Evolutionary conservation across 2,329 filamentous ascomycete species (phyloP).

Genomic region (Cladosporium sp.): DNA sequence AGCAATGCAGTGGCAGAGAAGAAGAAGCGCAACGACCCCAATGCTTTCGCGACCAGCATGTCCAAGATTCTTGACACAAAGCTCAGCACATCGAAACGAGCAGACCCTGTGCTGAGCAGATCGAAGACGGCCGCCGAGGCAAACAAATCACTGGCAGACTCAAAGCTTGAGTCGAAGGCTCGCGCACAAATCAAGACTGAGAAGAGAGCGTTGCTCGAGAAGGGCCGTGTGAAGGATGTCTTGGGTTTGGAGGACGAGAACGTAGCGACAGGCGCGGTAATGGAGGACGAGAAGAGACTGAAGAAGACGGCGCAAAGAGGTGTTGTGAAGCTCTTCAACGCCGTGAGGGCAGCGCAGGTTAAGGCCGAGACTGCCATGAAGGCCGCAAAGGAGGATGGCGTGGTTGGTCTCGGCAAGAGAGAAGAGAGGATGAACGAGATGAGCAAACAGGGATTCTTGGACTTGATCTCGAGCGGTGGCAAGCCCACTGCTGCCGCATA

Average conservation of each 20-base stretch:
- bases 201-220: constrained; percentile 76
- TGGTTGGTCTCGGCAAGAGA: constrained; percentile 75
- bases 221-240: constrained; percentile 85
- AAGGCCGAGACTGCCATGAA: constrained; percentile 77
- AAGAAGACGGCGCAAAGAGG: constrained; percentile 88
- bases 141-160: constrained; percentile 70
- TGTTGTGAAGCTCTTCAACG: constrained; percentile 96
- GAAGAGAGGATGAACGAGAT: constrained; percentile 93
- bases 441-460: constrained; percentile 94
- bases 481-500: constrained; percentile 33
- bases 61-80: constrained; percentile 91
- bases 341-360: constrained; percentile 87
- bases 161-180: constrained; percentile 79
- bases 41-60: constrained; percentile 88
- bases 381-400: constrained; percentile 67
- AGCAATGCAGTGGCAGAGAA: constrained; percentile 43
- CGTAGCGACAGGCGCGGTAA: constrained; percentile 52
- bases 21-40: constrained; percentile 88
- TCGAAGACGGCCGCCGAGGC: constrained; percentile 73
- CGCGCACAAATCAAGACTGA: constrained; percentile 76
- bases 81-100: constrained; percentile 74
- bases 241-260: constrained; percentile 61
- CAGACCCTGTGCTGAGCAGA: constrained; percentile 88
- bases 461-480: constrained; percentile 70
- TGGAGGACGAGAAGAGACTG: constrained; percentile 74